Evolutionary conservation across 202 grass and related monocot genomes (phyloP).

Genomic region (Bolboschoenoplectus hybrid): DNA sequence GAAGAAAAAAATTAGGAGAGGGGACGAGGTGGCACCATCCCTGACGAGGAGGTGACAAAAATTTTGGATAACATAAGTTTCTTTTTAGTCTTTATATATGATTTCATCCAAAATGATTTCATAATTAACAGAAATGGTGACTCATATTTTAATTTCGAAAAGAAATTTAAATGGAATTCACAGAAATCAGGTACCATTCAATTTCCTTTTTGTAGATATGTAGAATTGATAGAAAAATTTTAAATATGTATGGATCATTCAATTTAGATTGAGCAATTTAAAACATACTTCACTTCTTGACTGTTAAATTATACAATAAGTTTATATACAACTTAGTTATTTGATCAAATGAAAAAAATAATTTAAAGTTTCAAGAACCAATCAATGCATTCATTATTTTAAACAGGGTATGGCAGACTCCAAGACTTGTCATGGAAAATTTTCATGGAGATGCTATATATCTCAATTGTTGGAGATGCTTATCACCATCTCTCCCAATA

Average conservation of each 20-base stretch:
- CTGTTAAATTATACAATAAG: too few species aligned
- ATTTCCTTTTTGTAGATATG: not conserved
- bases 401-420: too few species aligned
- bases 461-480: not conserved
- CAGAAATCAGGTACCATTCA: not conserved
- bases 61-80: not conserved
- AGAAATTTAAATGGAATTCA: not conserved
- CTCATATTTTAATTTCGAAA: not conserved
- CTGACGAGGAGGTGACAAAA: too few species aligned
- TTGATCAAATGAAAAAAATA: too few species aligned
- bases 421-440: too few species aligned
- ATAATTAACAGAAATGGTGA: not conserved
- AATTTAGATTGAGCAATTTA: not conserved
- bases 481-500: not conserved
- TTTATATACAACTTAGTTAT: too few species aligned
- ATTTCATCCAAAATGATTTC: not conserved
- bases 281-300: not conserved
- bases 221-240: too few species aligned
- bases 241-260: too few species aligned
- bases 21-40: too few species aligned
- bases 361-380: too few species aligned
- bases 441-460: not conserved
- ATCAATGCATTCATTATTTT: too few species aligned
- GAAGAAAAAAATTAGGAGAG: too few species aligned
- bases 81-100: not conserved